Conservation (phyloP, 2,329 filamentous ascomycete genomes). For the Colletotrichum siamense region DNA sequence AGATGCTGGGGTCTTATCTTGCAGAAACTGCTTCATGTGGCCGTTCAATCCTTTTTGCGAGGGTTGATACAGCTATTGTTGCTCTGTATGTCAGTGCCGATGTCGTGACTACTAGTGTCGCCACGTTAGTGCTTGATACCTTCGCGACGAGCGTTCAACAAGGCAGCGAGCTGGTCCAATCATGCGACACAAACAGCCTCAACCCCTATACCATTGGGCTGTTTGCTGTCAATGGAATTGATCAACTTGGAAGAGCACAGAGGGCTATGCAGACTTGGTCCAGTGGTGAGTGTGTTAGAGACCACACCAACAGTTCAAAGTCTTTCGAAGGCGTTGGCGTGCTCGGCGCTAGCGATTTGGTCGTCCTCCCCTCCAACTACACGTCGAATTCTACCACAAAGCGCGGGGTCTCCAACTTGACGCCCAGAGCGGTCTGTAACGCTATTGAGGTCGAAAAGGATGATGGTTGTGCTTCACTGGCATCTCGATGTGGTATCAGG, state of each 20-base stretch:
- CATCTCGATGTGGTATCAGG: constrained; percentile 29
- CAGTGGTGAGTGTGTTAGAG: background rate
- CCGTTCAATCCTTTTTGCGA: background rate
- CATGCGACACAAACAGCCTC: background rate
- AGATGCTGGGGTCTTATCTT: background rate
- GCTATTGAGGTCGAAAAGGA: constrained; percentile 20
- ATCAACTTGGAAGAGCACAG: background rate
- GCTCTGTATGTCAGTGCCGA: background rate
- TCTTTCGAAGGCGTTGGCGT: background rate
- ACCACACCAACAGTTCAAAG: background rate
- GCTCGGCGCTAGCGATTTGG: background rate
- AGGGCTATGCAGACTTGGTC: background rate
- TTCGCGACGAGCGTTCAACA: background rate
- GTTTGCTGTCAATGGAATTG: background rate
- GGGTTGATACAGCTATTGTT: background rate
- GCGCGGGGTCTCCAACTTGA: background rate
- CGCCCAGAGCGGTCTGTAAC: background rate
- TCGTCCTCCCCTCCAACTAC: background rate
- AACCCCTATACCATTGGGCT: background rate
- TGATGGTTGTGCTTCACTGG: constrained; percentile 28
- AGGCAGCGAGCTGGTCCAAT: background rate
- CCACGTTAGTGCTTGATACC: background rate
- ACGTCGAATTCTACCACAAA: background rate
- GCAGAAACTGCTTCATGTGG: background rate
- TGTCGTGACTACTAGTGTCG: background rate